Percentiles rank a stretch among this genome's conserved stretches.
phyloP scores from a whole-genome alignment of 805 yeast genomes.

The Ogataea minuta region DNA sequence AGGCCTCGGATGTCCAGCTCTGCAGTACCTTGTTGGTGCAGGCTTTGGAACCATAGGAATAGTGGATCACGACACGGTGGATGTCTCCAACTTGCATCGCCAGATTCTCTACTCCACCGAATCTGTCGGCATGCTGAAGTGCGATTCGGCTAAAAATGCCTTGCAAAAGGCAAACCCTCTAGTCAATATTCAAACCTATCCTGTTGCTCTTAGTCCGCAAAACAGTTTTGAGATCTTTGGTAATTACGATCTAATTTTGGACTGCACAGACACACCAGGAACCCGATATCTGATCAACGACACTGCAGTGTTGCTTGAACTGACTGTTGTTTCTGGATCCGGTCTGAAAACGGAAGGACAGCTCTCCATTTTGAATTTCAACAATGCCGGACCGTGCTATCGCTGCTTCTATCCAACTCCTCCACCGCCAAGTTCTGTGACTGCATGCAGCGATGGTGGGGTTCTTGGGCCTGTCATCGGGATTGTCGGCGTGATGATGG shows the following conservation, averaged over 20 bases:
- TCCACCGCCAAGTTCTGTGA: constrained; percentile 78
- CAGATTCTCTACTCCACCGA: constrained; percentile 77
- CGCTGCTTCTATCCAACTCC: constrained; percentile 91
- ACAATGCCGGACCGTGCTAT: constrained; percentile 80
- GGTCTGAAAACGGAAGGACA: constrained; percentile 94
- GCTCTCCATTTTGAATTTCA: constrained; percentile 68
- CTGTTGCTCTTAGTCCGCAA: constrained; percentile 45
- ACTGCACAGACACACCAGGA: constrained; percentile 92
- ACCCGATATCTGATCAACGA: constrained; percentile 87
- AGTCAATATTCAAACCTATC: constrained; percentile 53
- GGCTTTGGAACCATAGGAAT: constrained; percentile 87
- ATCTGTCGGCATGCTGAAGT: constrained; percentile 67
- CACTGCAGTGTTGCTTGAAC: constrained; percentile 63
- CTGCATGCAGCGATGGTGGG: constrained; percentile 90
- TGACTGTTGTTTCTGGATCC: constrained; percentile 85
- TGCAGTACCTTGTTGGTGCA: constrained; percentile 79
- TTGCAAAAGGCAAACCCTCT: constrained; percentile 63
- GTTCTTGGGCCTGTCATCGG: constrained; percentile 97
- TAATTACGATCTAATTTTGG: constrained; percentile 75
- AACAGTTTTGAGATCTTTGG: constrained; percentile 65
- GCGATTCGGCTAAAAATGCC: constrained; percentile 69
- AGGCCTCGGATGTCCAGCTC: constrained; percentile 92
- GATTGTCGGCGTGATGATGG: constrained; percentile 82
- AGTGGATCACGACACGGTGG: constrained; percentile 84
- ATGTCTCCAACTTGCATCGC: constrained; percentile 80